A percentile compares a stretch with the other conserved stretches of the same genome.
phyloP scores from a whole-genome alignment of 176 grass and related monocot species.

The Areca catechu region DNA sequence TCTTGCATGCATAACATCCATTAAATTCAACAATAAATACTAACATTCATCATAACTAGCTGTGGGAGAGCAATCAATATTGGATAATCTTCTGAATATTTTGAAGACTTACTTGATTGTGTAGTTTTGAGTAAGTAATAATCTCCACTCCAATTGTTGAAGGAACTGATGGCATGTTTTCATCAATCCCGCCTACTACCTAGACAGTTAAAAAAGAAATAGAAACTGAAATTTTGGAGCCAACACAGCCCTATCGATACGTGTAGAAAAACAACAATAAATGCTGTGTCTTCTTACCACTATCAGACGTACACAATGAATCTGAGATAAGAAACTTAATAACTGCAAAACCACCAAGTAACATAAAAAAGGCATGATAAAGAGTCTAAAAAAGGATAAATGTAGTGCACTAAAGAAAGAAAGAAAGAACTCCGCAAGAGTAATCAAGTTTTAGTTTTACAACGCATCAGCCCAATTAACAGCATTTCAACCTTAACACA shows the following conservation, averaged over 20 bases:
- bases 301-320: slow-evolving; percentile 66
- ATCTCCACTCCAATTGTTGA: slow-evolving; percentile 44
- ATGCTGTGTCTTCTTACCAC: slow-evolving; percentile 42
- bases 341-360: slow-evolving; percentile 51
- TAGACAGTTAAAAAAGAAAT: slow-evolving; percentile 28
- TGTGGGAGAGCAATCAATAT: no score
- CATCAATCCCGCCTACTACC: slow-evolving; percentile 61
- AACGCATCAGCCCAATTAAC: no score
- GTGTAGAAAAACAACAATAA: neutral
- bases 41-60: no score
- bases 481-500: no score
- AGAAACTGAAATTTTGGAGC: slow-evolving; percentile 3
- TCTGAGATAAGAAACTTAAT: slow-evolving; percentile 70
- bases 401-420: neutral
- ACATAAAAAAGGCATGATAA: slow-evolving; percentile 10
- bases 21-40: no score
- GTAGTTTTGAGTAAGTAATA: slow-evolving; percentile 53
- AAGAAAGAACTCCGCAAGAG: no score
- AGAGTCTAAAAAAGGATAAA: no score
- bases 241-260: neutral
- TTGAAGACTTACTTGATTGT: slow-evolving; percentile 29
- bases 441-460: no score
- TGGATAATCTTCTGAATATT: no score
- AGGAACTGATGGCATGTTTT: slow-evolving; percentile 42
- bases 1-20: no score